phyloP scores from a whole-genome alignment of 2,329 filamentous ascomycete genomes.

The Aphanoascus verrucosus region DNA sequence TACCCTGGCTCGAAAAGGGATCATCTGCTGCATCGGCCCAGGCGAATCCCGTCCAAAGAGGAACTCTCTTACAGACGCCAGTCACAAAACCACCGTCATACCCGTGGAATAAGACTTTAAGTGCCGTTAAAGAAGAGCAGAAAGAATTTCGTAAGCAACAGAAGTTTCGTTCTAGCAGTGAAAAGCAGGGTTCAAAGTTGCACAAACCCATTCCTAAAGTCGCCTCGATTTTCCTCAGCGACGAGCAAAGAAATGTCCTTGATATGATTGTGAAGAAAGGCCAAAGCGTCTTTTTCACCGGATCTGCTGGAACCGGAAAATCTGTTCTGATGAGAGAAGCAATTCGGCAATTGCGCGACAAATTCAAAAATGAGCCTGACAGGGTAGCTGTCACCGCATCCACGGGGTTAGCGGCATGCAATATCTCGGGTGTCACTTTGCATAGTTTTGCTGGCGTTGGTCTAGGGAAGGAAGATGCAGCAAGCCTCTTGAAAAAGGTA shows the following conservation, averaged over 20 bases:
- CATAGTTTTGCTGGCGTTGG: constrained; percentile 96
- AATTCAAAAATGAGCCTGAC: constrained; percentile 66
- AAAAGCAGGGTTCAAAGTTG: constrained; percentile 20
- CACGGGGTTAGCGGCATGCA: constrained; percentile 89
- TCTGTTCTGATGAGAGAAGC: constrained; percentile 91
- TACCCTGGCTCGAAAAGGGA: constrained; percentile 49
- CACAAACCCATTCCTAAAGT: constrained; percentile 29
- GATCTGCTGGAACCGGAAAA: constrained; percentile 91
- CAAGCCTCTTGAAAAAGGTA: constrained; percentile 68
- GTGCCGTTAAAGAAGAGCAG: constrained; percentile 65
- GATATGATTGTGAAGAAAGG: constrained; percentile 68
- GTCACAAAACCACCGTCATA: constrained; percentile 36
- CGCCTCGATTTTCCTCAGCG: constrained; percentile 60
- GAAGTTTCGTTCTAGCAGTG: constrained; percentile 35
- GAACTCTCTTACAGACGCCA: constrained; percentile 28
- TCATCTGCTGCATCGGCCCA: neutral
- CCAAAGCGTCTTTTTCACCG: constrained; percentile 95
- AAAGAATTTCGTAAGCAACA: constrained; percentile 57
- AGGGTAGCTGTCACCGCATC: constrained; percentile 88
- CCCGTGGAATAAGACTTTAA: constrained; percentile 64
- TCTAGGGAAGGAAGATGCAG: constrained; percentile 76
- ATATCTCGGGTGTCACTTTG: constrained; percentile 88
- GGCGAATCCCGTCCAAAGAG: neutral
- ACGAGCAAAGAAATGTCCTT: constrained; percentile 75
- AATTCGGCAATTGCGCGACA: constrained; percentile 67